These are phyloP conservation scores for Candida tallmaniae DNA, from an alignment of 805 yeast species.

Conservation along the genomic window DNA sequence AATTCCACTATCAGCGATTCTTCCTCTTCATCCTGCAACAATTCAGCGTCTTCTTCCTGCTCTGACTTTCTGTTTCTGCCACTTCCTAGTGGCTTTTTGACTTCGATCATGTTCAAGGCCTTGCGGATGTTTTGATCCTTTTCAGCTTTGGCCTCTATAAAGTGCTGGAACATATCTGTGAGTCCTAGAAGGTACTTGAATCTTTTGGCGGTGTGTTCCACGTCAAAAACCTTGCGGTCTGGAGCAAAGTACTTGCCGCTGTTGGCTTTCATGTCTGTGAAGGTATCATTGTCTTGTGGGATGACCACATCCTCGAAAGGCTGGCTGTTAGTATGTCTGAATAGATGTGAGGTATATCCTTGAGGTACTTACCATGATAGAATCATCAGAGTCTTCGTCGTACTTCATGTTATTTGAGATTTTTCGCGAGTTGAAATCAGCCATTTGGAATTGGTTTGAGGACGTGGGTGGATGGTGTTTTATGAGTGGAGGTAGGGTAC, in stretches of 20 bases:
- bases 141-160: conserved; percentile 59
- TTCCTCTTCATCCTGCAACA: conserved; percentile 74
- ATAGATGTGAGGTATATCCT: no score
- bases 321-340: no score
- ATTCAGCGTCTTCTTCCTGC: conserved; percentile 92
- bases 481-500: no score
- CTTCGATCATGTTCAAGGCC: conserved; percentile 41
- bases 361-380: no score
- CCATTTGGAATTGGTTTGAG: no score
- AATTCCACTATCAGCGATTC: conserved; percentile 40
- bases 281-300: conserved; percentile 2
- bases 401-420: no score
- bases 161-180: conserved; percentile 64
- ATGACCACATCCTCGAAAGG: no score
- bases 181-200: conserved; percentile 63
- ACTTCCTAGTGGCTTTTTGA: conserved; percentile 16
- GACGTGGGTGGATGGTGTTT: no score
- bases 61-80: conserved; percentile 80
- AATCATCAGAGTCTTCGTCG: no score
- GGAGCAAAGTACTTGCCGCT: conserved; percentile 27
- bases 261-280: conserved; percentile 10
- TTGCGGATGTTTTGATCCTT: conserved; percentile 54
- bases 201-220: conserved; percentile 58
- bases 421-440: no score
- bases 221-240: conserved; percentile 41